Base-by-base conservation (phyloP, 2,329 filamentous ascomycete genomes). In the Fusarium agapanthi region DNA sequence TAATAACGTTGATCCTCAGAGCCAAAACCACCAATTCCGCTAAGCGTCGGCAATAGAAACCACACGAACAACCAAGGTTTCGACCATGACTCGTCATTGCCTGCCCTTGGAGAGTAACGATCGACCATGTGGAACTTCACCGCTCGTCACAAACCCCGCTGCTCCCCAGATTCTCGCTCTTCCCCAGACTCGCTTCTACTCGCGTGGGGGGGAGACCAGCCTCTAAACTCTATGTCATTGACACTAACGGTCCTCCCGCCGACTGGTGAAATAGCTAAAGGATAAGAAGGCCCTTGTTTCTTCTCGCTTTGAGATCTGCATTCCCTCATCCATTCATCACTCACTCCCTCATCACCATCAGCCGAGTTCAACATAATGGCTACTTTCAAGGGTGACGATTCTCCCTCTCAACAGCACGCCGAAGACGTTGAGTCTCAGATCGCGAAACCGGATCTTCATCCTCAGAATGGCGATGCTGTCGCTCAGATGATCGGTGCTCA, bases 401-500 rank as follows among this genome's bases (percentile, higher is more conserved):
- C n/a, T 28, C 54, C 58, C 9, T 48, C n/a, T 35, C 65, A 72
- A 16, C 58, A 59, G 3, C 50, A 69, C 3, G 22, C 69, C 6
- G 69, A 72, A 26, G 59, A 72, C 2, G 51, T 61, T 0, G 69
- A 72, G 32, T 69, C 69, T 6, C 37, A 61, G 2, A 54, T 59
- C 12, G 22, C 62, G 7, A 69, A 72, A 2, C 66, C 47, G 0
- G 5, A 44, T 7, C 11, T 48, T 1, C 10, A 43, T 18, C n/a
- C 22, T 8, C 24, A 26, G 5, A 47, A 58, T 41, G 70, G 26
- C 7, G 71, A 73, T 13, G 55, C 54, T 2, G 71, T 59, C 15
- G 71, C 71, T 2, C 70, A 71, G 20, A 55, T 73, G 41, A 73
- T 73, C 1, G 71, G 66, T n/a, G 30, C 44, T 6, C 70, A 73